phyloP scores from a whole-genome alignment of 169 alveolate species.

The Perkinsus marinus region DNA sequence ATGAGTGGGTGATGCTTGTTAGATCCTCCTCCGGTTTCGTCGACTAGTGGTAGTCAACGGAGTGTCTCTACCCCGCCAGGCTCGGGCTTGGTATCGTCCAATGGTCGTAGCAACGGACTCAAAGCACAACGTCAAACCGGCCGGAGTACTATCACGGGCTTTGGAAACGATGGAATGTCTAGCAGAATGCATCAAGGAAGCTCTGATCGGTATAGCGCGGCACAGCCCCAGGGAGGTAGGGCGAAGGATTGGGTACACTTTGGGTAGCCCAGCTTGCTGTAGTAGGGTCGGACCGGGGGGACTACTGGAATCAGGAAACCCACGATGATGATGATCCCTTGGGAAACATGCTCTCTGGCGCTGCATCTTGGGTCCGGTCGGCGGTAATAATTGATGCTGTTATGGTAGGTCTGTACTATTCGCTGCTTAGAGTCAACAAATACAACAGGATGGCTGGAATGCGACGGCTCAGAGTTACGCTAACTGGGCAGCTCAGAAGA shows the following conservation, averaged over 20 bases:
- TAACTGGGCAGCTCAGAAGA: neutral
- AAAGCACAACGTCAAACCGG: neutral
- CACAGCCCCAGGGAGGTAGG: neutral
- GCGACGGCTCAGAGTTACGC: neutral
- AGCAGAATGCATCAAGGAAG: neutral
- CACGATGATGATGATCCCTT: neutral
- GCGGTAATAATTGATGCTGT: neutral
- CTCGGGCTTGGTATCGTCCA: neutral
- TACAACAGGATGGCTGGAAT: neutral
- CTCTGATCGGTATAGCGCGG: neutral
- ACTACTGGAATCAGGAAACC: neutral
- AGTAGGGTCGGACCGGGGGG: neutral
- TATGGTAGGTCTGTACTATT: neutral
- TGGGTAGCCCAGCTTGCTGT: neutral
- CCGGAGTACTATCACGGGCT: neutral
- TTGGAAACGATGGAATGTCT: neutral
- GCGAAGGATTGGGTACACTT: no score
- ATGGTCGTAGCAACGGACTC: neutral
- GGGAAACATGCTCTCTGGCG: neutral
- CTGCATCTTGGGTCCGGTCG: neutral
- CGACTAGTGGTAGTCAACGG: neutral
- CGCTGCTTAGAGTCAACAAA: neutral
- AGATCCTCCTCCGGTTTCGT: neutral
- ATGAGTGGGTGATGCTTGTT: neutral
- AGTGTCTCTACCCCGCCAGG: neutral